phyloP scores from a whole-genome alignment of 768 basidiomycete genomes.

The Mycena maculata region DNA sequence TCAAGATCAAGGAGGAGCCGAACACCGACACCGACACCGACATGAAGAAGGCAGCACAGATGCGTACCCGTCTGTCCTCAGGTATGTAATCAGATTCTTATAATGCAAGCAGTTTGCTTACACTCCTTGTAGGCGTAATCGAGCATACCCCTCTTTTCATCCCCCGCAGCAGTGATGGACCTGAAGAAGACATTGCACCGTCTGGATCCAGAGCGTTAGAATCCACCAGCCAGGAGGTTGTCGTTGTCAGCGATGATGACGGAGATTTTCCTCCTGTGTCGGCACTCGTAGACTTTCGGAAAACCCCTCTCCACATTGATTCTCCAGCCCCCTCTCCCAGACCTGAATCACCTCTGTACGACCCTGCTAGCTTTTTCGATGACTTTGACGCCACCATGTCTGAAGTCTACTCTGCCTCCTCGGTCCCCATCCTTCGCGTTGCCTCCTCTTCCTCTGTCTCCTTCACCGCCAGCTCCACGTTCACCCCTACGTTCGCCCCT shows the following conservation, averaged over 20 bases:
- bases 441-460: background rate
- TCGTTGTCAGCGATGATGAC: constrained; percentile 4
- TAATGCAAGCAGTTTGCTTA: background rate
- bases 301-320: background rate
- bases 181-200: background rate
- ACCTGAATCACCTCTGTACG: background rate
- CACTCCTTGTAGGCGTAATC: background rate
- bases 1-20: background rate
- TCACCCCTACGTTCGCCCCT: background rate
- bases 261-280: background rate
- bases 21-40: background rate
- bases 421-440: background rate
- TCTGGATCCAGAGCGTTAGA: too few species aligned
- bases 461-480: background rate
- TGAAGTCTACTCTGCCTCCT: background rate
- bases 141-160: background rate
- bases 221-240: background rate
- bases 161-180: background rate
- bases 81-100: background rate
- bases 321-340: background rate
- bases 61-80: background rate
- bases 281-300: background rate
- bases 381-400: too few species aligned
- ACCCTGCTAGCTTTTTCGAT: background rate
- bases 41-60: constrained; percentile 13